A percentile compares a stretch with the other conserved stretches of the same genome.
Conservation (phyloP, 2,329 filamentous ascomycete species). For the Ophiostoma ips region DNA sequence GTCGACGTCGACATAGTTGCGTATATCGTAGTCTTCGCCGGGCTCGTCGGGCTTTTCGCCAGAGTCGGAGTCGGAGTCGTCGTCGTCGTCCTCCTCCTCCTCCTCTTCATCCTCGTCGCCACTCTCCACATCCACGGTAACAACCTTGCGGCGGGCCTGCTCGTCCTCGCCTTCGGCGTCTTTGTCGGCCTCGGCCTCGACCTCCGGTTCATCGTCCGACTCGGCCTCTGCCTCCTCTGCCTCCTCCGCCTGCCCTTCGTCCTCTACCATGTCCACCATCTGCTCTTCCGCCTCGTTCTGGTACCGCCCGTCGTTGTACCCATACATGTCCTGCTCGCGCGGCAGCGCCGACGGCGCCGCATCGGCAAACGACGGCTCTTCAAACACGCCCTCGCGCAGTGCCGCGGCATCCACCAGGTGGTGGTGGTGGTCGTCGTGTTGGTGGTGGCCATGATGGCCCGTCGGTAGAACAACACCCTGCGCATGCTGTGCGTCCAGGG, state of each 20-base stretch:
- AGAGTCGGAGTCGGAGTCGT: constrained; percentile 17
- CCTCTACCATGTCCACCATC: constrained; percentile 17
- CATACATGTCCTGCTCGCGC: constrained; percentile 15
- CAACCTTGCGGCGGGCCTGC: constrained; percentile 11
- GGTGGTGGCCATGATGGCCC: too few relatives aligned
- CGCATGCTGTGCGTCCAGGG: constrained; percentile 3
- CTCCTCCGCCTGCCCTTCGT: constrained; percentile 16
- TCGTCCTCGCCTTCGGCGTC: constrained; percentile 13
- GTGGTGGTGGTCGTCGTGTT: too few relatives aligned
- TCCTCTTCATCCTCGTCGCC: constrained; percentile 11
- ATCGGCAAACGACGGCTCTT: not conserved
- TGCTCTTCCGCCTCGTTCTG: constrained; percentile 19
- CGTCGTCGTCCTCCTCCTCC: constrained; percentile 10
- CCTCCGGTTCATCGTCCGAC: constrained; percentile 12
- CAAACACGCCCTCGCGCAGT: constrained; percentile 5
- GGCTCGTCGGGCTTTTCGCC: constrained; percentile 10
- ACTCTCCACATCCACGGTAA: too few relatives aligned
- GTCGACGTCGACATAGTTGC: constrained; percentile 20
- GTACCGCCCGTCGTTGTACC: constrained; percentile 15
- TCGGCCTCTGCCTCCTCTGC: constrained; percentile 20
- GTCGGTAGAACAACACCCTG: not conserved
- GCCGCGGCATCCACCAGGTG: not conserved
- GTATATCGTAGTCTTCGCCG: constrained; percentile 20
- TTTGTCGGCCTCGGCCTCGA: constrained; percentile 14
- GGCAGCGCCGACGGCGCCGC: constrained; percentile 8